phyloP scores from a whole-genome alignment of 495 filamentous ascomycete species.

The Annulohypoxylon maeteangense region DNA sequence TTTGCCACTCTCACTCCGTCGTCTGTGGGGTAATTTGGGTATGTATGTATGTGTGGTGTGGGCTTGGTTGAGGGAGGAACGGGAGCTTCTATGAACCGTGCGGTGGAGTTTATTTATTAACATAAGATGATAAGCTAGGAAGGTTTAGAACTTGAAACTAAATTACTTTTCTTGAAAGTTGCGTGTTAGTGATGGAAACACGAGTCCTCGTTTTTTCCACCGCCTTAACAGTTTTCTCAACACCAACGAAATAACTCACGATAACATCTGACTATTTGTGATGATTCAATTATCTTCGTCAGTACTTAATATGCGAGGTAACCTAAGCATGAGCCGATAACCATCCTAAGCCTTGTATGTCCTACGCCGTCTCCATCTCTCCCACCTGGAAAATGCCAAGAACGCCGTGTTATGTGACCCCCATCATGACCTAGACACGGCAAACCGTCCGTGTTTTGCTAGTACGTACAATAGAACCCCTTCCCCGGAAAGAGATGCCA shows the following conservation, averaged over 20 bases:
- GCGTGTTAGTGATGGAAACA: too few species aligned
- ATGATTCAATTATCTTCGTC: constrained; percentile 14
- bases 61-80: not conserved
- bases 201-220: not conserved
- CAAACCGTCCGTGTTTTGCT: constrained; percentile 8
- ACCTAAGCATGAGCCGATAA: constrained; percentile 24
- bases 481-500: not conserved
- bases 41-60: not conserved
- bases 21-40: not conserved
- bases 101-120: not conserved
- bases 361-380: constrained; percentile 13
- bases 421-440: constrained; percentile 2
- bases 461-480: constrained; percentile 22
- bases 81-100: not conserved
- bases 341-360: constrained; percentile 20
- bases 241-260: not conserved
- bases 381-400: constrained; percentile 19
- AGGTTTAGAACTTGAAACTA: constrained; percentile 5
- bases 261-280: not conserved
- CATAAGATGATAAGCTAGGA: not conserved
- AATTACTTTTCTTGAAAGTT: not conserved
- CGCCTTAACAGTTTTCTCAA: not conserved
- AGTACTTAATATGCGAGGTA: constrained; percentile 11
- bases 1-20: not conserved
- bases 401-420: constrained; percentile 35